Conservation (phyloP, 352 stramenopile genomes). For the Pythium volutum region DNA sequence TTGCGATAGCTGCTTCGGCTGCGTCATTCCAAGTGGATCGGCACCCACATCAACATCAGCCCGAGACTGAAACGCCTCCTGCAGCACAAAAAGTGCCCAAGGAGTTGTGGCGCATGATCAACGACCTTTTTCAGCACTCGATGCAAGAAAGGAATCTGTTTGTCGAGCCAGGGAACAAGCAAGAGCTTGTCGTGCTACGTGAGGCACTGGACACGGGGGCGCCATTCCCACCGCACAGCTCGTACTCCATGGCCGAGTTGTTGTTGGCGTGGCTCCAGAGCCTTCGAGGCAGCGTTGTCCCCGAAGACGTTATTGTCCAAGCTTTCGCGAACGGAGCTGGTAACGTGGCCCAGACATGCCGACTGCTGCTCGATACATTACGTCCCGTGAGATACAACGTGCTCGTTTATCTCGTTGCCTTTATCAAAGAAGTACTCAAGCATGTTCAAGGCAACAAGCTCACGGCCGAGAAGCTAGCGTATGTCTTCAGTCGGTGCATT, state of each 20-base stretch:
- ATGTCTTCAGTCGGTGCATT: constrained; percentile 73
- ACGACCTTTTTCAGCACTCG: constrained; percentile 90
- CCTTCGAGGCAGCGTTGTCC: constrained; percentile 88
- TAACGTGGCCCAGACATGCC: constrained; percentile 82
- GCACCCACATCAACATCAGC: constrained; percentile 34
- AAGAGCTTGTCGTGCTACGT: constrained; percentile 64
- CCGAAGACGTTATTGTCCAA: constrained; percentile 71
- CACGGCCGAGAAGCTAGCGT: constrained; percentile 66
- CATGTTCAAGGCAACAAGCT: constrained; percentile 57
- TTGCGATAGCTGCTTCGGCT: constrained; percentile 5
- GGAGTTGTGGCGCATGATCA: constrained; percentile 97
- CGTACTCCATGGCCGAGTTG: constrained; percentile 91
- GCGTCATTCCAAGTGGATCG: constrained; percentile 21
- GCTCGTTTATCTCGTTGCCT: constrained; percentile 96
- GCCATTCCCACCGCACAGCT: constrained; percentile 73
- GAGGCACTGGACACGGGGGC: constrained; percentile 93
- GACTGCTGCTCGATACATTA: constrained; percentile 72
- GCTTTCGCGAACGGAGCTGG: constrained; percentile 49
- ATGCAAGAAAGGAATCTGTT: constrained; percentile 84
- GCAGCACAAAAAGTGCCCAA: constrained; percentile 90
- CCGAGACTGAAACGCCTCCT: constrained; percentile 29
- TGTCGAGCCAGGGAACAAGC: constrained; percentile 63
- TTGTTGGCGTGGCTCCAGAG: constrained; percentile 91
- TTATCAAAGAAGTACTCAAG: constrained; percentile 93
- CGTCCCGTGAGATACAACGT: constrained; percentile 95